Base-by-base conservation (phyloP, 2,329 filamentous ascomycete species). In the Chaetomium sp. region DNA sequence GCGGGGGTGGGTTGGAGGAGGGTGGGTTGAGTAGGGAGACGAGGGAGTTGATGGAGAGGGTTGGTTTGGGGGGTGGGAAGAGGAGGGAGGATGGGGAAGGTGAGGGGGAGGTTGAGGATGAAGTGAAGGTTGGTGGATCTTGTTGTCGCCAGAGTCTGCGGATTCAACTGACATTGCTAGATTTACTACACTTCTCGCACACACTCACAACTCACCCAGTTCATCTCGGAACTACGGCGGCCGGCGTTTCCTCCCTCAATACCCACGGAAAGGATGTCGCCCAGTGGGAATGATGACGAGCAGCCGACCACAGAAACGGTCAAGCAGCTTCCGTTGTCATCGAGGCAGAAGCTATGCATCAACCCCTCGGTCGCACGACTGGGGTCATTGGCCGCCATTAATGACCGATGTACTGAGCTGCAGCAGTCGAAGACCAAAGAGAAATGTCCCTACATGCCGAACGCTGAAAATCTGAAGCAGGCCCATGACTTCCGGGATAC, bases 181-280 rank as follows among this genome's bases (percentile, higher is more conserved):
- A 91, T 97, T 59, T 96, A 91, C 76, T 97, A 94, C 78, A 95
- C 93, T 63, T 97, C 93, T 8, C 86, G 93, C 73, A 97, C 93
- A 1, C 93, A 97, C 76, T 97, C 93, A 2, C 93, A 97, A 73
- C 79, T 97, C 16, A 90, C 90, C 0, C 93, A 97, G 74, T 96
- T 97, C 75, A 88, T 94, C 21, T 85, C 87, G 50, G 93, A 97
- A 75, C 79, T 97, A 57, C 86, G 89, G 1, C 87, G 92, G 31
- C 91, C 96, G n/a, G 79, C 79, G 0, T 87, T 96, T 65, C 91
- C 93, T 4, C 83, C 91, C 0, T 91, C 90, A 2, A 76, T 95
- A 2, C 85, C 87, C 0, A 68, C 72, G 1, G 78, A 78, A 0
- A 59, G 82, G 16, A 10, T 65, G 3, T 49, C 29, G 2, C 13